phyloP scores from a whole-genome alignment of 2,329 filamentous ascomycete species.

The Corinectria fuckeliana region DNA sequence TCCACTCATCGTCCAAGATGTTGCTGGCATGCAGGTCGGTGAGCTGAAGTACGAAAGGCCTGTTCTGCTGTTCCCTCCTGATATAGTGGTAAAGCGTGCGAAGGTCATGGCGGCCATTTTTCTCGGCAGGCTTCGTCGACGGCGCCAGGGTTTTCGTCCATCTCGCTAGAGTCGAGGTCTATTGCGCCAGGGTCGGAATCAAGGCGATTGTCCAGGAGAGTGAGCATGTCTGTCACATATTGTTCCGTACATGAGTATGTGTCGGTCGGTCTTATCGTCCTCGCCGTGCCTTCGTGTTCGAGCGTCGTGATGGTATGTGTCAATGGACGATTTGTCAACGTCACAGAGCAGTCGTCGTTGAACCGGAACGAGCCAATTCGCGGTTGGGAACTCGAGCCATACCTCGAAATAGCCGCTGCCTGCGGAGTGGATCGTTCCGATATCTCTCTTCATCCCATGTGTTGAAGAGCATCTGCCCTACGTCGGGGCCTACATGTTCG shows the following conservation, averaged over 20 bases:
- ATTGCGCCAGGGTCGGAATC: too few species aligned
- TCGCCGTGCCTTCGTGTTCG: slow-evolving; percentile 43
- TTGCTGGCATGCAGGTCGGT: too few species aligned
- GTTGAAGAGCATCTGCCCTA: slow-evolving; percentile 38
- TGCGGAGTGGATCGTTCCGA: slow-evolving; percentile 1
- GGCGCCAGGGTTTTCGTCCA: too few species aligned
- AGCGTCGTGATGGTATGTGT: slow-evolving; percentile 37
- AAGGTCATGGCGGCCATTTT: too few species aligned
- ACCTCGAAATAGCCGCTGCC: slow-evolving; percentile 39
- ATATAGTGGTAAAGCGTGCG: neutral
- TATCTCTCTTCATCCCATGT: slow-evolving; percentile 29
- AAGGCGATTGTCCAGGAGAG: neutral
- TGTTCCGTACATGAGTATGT: slow-evolving; percentile 41
- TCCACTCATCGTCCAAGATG: neutral
- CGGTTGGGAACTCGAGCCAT: slow-evolving; percentile 36
- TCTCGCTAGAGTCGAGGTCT: too few species aligned
- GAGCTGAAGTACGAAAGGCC: too few species aligned
- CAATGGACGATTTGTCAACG: slow-evolving; percentile 42
- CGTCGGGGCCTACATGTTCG: slow-evolving; percentile 33
- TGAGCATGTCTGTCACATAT: slow-evolving; percentile 29
- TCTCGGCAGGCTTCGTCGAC: too few species aligned
- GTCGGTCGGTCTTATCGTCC: slow-evolving; percentile 37
- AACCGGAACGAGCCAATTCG: slow-evolving; percentile 41
- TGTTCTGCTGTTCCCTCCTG: neutral
- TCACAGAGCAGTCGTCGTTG: slow-evolving; percentile 40